These are phyloP conservation scores for Rubroshorea leprosula DNA, from an alignment of 345 rosid species.

Conservation along the genomic window DNA sequence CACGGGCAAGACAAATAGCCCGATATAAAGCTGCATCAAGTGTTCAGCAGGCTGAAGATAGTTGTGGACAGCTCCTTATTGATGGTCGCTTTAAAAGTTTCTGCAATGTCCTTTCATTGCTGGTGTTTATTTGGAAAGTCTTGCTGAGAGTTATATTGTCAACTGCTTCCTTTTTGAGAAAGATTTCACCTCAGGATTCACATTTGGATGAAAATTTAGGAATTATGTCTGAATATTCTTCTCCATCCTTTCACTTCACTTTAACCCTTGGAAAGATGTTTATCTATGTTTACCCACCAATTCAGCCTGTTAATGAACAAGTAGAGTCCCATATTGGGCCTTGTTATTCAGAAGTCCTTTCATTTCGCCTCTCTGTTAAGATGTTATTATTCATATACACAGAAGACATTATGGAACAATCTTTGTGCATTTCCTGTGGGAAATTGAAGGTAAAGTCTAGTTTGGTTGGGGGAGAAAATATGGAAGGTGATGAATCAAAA, in stretches of 20 bases:
- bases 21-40: slow-evolving; percentile 44
- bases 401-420: slow-evolving; percentile 41
- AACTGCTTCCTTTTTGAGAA: slow-evolving; percentile 25
- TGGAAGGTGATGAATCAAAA: slow-evolving; percentile 27
- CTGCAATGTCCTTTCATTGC: slow-evolving; percentile 25
- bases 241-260: slow-evolving; percentile 32
- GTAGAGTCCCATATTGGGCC: slow-evolving; percentile 32
- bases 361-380: slow-evolving; percentile 53
- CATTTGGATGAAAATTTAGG: slow-evolving; percentile 25
- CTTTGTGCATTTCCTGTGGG: slow-evolving; percentile 52
- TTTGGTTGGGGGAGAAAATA: slow-evolving; percentile 30
- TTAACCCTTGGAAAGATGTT: slow-evolving; percentile 49
- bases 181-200: slow-evolving; percentile 24
- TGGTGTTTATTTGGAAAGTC: slow-evolving; percentile 35
- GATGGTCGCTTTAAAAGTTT: slow-evolving; percentile 21
- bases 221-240: slow-evolving; percentile 26
- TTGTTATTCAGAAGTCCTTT: slow-evolving; percentile 33
- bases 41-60: slow-evolving; percentile 29
- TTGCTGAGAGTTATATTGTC: slow-evolving; percentile 30
- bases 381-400: slow-evolving; percentile 38
- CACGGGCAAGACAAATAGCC: slow-evolving; percentile 78
- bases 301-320: slow-evolving; percentile 28
- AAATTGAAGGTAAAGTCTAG: slow-evolving; percentile 42
- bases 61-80: slow-evolving; percentile 22
- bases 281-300: slow-evolving; percentile 36